Percentiles rank a stretch among this genome's conserved stretches.
Conservation (phyloP, 768 basidiomycete species). For the Xerocomellus chrysenteron region DNA sequence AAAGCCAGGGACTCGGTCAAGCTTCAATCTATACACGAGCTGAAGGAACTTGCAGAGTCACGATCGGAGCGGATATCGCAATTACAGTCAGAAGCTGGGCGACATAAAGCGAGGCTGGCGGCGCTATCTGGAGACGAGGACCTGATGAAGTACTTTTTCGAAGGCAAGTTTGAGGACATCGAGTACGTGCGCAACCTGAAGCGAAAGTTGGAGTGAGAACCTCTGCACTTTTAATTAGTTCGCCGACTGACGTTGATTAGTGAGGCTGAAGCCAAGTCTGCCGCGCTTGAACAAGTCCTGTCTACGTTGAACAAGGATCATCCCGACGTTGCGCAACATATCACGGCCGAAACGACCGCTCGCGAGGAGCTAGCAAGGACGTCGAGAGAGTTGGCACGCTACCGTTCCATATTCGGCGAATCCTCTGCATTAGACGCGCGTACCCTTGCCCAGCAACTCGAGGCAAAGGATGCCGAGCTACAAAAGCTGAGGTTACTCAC, state of each 20-base stretch:
- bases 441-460: slow-evolving; percentile 53
- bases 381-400: slow-evolving; percentile 53
- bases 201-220: slow-evolving; percentile 52
- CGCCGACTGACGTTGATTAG: slow-evolving; percentile 36
- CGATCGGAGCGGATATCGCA: slow-evolving; percentile 72
- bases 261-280: slow-evolving; percentile 48
- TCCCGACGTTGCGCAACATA: slow-evolving; percentile 52
- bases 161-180: slow-evolving; percentile 50
- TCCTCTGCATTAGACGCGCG: slow-evolving; percentile 50
- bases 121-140: slow-evolving; percentile 70
- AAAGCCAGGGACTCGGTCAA: slow-evolving; percentile 63
- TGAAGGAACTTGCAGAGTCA: slow-evolving; percentile 61
- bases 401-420: slow-evolving; percentile 64
- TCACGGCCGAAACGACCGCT: slow-evolving; percentile 50
- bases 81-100: slow-evolving; percentile 67
- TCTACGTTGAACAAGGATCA: slow-evolving; percentile 43
- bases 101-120: slow-evolving; percentile 76
- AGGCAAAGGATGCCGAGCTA: slow-evolving; percentile 68
- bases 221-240: neutral
- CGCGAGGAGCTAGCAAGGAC: slow-evolving; percentile 47
- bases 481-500: slow-evolving; percentile 59
- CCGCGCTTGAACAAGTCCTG: slow-evolving; percentile 54
- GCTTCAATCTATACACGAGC: slow-evolving; percentile 58
- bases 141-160: slow-evolving; percentile 67
- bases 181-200: slow-evolving; percentile 55